These are phyloP conservation scores for Lagenaria siceraria DNA, from an alignment of 306 rosid genomes.

Conservation along the genomic window DNA sequence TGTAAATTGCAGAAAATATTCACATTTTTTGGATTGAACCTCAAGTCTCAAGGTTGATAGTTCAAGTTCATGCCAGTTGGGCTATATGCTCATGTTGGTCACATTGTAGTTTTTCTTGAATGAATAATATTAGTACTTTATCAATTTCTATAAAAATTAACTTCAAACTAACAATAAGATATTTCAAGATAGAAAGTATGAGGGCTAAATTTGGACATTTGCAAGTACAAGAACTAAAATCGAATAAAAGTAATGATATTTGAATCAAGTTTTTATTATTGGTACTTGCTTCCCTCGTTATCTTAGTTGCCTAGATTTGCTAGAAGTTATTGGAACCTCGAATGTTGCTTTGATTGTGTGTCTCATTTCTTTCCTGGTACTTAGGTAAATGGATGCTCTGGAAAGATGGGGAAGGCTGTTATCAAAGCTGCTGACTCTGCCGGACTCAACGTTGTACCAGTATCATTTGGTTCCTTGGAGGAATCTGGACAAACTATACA, in stretches of 20 bases:
- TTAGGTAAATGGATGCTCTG: conserved; percentile 78
- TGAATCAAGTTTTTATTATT: background rate
- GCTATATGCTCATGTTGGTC: too few species aligned
- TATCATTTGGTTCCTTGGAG: conserved; percentile 63
- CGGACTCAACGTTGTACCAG: conserved; percentile 64
- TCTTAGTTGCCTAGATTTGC: background rate
- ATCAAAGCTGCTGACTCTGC: conserved; percentile 76
- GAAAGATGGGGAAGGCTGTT: conserved; percentile 84
- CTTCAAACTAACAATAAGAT: too few species aligned
- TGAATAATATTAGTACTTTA: too few species aligned
- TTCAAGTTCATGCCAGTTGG: too few species aligned
- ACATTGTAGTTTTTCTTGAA: too few species aligned
- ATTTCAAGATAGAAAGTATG: too few species aligned
- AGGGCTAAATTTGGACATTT: too few species aligned
- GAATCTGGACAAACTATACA: conserved; percentile 53
- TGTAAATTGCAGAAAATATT: too few species aligned
- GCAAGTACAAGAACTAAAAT: background rate
- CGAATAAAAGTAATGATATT: too few species aligned
- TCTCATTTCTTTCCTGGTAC: background rate
- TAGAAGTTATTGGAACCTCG: background rate
- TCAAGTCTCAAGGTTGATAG: too few species aligned
- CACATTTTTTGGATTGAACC: too few species aligned
- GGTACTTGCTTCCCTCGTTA: background rate
- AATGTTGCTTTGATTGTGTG: background rate
- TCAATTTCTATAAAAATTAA: too few species aligned